Evolutionary conservation across 305 asterid genomes (phyloP).

Genomic region (Fraxinus baroniana): DNA sequence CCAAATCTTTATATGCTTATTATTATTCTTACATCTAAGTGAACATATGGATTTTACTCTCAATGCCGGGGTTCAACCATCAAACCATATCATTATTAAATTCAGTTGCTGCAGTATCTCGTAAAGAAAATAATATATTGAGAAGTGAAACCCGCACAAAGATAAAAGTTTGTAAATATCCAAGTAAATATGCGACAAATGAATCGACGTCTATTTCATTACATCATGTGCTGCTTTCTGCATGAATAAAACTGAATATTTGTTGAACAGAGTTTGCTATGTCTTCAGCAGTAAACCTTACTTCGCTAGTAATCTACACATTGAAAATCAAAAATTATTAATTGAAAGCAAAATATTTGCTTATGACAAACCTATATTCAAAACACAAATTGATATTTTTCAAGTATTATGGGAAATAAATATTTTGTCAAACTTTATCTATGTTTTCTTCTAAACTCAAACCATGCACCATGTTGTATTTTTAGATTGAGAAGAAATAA

Average conservation of each 20-base stretch:
- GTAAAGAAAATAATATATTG: neutral
- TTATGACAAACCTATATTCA: too few relatives aligned
- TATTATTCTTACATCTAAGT: neutral
- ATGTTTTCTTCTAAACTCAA: neutral
- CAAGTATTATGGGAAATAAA: neutral
- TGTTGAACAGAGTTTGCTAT: constrained; percentile 88
- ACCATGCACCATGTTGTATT: neutral
- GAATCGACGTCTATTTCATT: neutral
- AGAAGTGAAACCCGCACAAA: too few relatives aligned
- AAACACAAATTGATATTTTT: neutral
- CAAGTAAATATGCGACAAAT: too few relatives aligned
- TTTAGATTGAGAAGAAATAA: too few relatives aligned
- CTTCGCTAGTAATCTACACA: constrained; percentile 65
- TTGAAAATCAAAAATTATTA: neutral
- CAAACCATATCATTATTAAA: neutral
- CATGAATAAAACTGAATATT: constrained; percentile 79
- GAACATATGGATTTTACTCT: neutral
- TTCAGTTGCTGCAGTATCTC: neutral
- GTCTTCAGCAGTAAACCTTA: constrained; percentile 73
- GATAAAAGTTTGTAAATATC: too few relatives aligned
- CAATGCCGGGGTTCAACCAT: neutral
- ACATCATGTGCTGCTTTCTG: constrained; percentile 42
- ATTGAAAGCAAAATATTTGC: neutral
- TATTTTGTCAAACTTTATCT: neutral
- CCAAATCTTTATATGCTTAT: neutral